Evolutionary conservation across 2,329 filamentous ascomycete genomes (phyloP), one percentile per base, ranked within the genome.

Genomic region (Pseudogymnoascus verrucosus): DNA sequence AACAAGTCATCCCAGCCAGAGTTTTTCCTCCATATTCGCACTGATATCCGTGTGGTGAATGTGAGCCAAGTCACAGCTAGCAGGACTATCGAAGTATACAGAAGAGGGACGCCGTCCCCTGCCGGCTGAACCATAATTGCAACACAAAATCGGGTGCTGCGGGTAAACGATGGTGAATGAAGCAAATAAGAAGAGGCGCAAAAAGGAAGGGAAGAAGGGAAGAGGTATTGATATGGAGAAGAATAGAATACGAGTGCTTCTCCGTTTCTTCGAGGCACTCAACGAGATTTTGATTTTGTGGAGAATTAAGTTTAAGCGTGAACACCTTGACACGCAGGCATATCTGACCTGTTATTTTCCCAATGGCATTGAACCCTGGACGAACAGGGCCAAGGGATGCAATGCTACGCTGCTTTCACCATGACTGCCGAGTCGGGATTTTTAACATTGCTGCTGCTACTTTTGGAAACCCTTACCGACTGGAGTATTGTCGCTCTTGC

Each of bases 1-100:
- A 69, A 26, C 40, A 64, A 64, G 59, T 73, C 71, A 65, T 73
- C 71, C 34, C 66, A 5, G 4, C 71, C 71, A 62, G 68, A 68
- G 7, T 67, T 68, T 51, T 68, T 69, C 36, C 69, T 67, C 69
- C 68, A 71, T 67, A 64, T 63, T 42, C 71, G 65, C 37, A 73
- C 69, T 31, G 42, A 64, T 2, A 69, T 59, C 7, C 71, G 67
- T 51, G 65, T 21, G 19, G 65, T 23, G 42, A 71, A 68, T 10
- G 66, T 68, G 7, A 69, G 5, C 71, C 71, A 73, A 14, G 63
- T 67, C 26, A 72, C 36, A 8, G 51, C 60, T 23, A 73, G 44
- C 44, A 73, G 61, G 2, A 71, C 12, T 12, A 69, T 67, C 23
- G 71, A 69, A 39, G 69, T 64, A 51, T 67, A 68, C 11, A 73